Evolutionary conservation across 108 stramenopile species (phyloP), one percentile per base, ranked within the genome.

Genomic region (Fragilariopsis cylindrus): DNA sequence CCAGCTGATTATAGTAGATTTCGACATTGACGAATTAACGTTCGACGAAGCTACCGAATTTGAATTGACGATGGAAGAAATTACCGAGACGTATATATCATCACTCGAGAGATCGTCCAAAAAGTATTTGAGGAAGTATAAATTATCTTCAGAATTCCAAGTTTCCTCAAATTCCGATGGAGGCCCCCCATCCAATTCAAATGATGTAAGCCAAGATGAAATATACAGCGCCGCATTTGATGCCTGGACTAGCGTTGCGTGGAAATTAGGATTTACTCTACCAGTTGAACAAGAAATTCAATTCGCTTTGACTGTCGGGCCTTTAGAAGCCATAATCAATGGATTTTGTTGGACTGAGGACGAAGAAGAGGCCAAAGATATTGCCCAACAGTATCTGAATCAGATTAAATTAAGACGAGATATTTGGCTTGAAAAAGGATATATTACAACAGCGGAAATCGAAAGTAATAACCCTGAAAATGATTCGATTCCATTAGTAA

Each of bases 341-440:
- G 80, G 77, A 19, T 85, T 85, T 55, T 8, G 68, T 41, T 85
- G 85, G 85, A 71, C 85, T 7, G 69, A 76, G 18, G 70, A 72
- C n/a, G 45, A 64, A 11, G 69, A 72, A 57, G 64, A 65, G 12
- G 78, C 75, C 41, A 52, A 44, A 1, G 65, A 76, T 49, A 70
- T 85, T 12, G 69, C 71, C n/a, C 30, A 73, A 42, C 43, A 73
- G 12, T 85, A 79, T 70, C 60, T 48, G 7, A 60, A 76, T 11
- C 63, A 83, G 21, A 68, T 83, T 39, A 63, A 68, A 44, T n/a
- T 42, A 12, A 57, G 48, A 66, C 70, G 82, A 4, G 63, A 53
- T 19, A 49, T 58, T 4, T 80, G 74, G 77, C 16, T 72, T 7
- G 66, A 72, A 46, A 41, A 67, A 50, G 69, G 75, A 62, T 70